A percentile compares a stretch with the other conserved stretches of the same genome.
phyloP scores from a whole-genome alignment of 306 rosid species.

The Quercus alba region DNA sequence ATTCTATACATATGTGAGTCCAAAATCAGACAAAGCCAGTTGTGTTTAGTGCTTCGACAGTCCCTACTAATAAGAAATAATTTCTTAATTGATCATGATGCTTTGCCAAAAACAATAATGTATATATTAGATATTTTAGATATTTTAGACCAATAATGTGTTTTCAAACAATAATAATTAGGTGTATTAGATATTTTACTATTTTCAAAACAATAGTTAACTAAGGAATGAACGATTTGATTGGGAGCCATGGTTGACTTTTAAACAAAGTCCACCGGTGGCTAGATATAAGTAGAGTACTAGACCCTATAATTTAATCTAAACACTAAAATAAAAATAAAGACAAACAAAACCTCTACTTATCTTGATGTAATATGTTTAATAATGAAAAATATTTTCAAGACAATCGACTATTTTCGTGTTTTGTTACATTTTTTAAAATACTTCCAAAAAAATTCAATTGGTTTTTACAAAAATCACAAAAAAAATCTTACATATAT shows the following conservation, averaged over 20 bases:
- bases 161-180: too few species aligned
- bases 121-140: background rate
- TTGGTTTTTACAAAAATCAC: too few species aligned
- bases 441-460: too few species aligned
- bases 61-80: background rate
- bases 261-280: background rate
- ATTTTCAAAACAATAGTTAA: background rate
- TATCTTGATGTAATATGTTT: too few species aligned
- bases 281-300: background rate
- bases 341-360: background rate
- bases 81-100: background rate
- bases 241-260: background rate
- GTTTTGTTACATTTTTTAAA: too few species aligned
- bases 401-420: too few species aligned
- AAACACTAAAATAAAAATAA: constrained; percentile 9
- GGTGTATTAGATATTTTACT: background rate
- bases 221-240: background rate
- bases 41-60: constrained; percentile 27
- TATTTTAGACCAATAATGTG: background rate
- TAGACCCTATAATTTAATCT: background rate
- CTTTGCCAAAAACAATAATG: background rate
- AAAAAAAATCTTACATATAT: too few species aligned
- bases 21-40: constrained; percentile 26
- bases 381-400: too few species aligned
- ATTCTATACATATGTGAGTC: background rate